Evolutionary conservation across 805 yeast genomes (phyloP), one percentile per base, ranked within the genome.

Genomic region (Zygoascus biomembranicola): DNA sequence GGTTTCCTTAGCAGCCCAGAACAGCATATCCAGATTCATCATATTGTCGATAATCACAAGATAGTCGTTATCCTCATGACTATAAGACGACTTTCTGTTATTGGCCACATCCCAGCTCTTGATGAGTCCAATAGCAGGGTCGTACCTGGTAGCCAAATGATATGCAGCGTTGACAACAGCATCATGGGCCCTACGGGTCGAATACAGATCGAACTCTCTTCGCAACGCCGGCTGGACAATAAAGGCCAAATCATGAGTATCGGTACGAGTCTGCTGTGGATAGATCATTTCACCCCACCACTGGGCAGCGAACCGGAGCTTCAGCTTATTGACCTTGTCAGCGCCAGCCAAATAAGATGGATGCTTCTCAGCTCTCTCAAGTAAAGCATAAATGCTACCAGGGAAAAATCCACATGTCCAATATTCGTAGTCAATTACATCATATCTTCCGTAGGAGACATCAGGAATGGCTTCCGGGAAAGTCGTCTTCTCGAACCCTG

Each of bases 241-340:
- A 52, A 67, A 66, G 1, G 67, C 69, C 32, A 67, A 53, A 52
- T 67, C 70, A 52, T 67, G 70, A 20, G 67, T 66, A 44, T 59
- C 62, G 10, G 64, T 60, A 37, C 63, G 61, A 5, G 18, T 43
- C 51, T 54, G 48, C 19, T 58, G 60, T 20, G 54, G 47, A 20
- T 48, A 43, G 9, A 58, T 23, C 16, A 37, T 32, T 8, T 39
- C 41, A 11, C 51, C 32, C 61, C 61, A 58, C 11, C 11, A 20
- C 20, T 43, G 28, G 11, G 60, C 58, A 1, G 51, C 20, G 31
- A 16, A n/a, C 14, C 23, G 32, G 14, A 51, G 42, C 41, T 44
- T 48, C 4, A 31, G 16, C 42, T 42, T 18, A 11, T 32, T 32
- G 35, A 32, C 11, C 32, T 45, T 23, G 20, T 45, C 39, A n/a